Conservation (phyloP, 805 yeast genomes). For the Nadsonia fulvescens region DNA sequence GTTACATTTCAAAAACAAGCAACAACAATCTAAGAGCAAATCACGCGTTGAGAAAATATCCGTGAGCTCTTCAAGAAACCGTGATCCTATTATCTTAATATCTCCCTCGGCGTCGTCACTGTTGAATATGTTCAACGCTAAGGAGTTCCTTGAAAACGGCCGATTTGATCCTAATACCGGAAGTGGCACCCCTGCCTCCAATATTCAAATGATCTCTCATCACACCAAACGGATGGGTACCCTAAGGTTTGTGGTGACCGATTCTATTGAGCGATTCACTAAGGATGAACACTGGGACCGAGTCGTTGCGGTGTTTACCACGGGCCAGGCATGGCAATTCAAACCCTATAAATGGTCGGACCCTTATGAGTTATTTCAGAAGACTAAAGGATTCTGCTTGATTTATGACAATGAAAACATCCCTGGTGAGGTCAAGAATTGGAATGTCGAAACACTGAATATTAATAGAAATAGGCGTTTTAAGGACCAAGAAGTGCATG, state of each 20-base stretch:
- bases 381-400: constrained; percentile 66
- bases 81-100: constrained; percentile 54
- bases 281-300: constrained; percentile 98
- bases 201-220: constrained; percentile 35
- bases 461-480: constrained; percentile 73
- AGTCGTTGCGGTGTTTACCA: constrained; percentile 86
- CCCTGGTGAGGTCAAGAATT: constrained; percentile 57
- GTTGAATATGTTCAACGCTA: constrained; percentile 44
- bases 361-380: constrained; percentile 67
- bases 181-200: constrained; percentile 10
- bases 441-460: constrained; percentile 73
- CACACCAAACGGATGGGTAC: constrained; percentile 39
- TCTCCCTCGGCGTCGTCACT: constrained; percentile 70
- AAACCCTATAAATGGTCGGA: constrained; percentile 66
- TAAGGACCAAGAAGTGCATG: constrained; percentile 74
- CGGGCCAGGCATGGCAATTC: constrained; percentile 97
- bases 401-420: constrained; percentile 61
- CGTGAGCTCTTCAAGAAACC: too few relatives aligned
- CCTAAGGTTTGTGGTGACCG: constrained; percentile 62
- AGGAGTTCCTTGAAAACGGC: constrained; percentile 58
- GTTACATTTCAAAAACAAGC: constrained; percentile 1
- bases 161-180: constrained; percentile 30
- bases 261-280: constrained; percentile 68
- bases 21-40: not conserved
- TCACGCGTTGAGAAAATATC: constrained; percentile 3